phyloP scores from a whole-genome alignment of 768 basidiomycete species.

The Asterophora lycoperdoides region DNA sequence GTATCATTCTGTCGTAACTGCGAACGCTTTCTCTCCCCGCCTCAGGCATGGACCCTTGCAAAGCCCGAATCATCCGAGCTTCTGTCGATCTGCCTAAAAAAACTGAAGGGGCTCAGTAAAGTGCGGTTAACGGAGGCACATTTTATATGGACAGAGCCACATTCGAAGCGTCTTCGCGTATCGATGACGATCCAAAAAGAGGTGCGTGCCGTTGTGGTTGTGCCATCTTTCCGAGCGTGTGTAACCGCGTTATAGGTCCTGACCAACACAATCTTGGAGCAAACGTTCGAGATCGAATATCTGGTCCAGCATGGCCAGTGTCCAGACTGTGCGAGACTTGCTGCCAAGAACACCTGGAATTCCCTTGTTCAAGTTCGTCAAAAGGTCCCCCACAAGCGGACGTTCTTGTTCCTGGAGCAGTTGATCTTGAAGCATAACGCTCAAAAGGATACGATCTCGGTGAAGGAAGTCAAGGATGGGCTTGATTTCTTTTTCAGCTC shows the following conservation, averaged over 20 bases:
- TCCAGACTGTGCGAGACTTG: conserved; percentile 87
- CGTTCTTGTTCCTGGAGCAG: conserved; percentile 96
- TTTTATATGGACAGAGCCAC: conserved; percentile 99
- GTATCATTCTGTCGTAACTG: conserved; percentile 95
- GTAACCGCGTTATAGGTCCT: conserved; percentile 55
- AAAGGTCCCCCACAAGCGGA: conserved; percentile 97
- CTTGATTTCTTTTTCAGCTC: conserved; percentile 96
- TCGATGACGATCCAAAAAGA: conserved; percentile 99
- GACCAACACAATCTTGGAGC: conserved; percentile 92
- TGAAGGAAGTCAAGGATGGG: conserved; percentile 92
- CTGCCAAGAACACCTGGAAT: conserved; percentile 99
- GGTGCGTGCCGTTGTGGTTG: conserved; percentile 38
- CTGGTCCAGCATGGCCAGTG: conserved; percentile 95
- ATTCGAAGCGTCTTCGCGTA: conserved; percentile 87
- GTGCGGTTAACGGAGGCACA: conserved; percentile 97
- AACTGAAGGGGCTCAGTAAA: conserved; percentile 90
- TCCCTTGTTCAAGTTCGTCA: conserved; percentile 98
- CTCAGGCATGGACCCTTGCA: conserved; percentile 79
- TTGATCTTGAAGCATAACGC: conserved; percentile 94
- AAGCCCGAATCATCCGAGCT: conserved; percentile 91
- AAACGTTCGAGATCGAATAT: conserved; percentile 95
- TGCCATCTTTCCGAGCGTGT: not conserved
- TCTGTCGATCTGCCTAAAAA: conserved; percentile 90
- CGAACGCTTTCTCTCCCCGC: conserved; percentile 92
- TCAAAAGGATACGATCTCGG: conserved; percentile 91